Evolutionary conservation across 2,329 filamentous ascomycete species (phyloP).

Genomic region (Iodosphaeria phyllophila): DNA sequence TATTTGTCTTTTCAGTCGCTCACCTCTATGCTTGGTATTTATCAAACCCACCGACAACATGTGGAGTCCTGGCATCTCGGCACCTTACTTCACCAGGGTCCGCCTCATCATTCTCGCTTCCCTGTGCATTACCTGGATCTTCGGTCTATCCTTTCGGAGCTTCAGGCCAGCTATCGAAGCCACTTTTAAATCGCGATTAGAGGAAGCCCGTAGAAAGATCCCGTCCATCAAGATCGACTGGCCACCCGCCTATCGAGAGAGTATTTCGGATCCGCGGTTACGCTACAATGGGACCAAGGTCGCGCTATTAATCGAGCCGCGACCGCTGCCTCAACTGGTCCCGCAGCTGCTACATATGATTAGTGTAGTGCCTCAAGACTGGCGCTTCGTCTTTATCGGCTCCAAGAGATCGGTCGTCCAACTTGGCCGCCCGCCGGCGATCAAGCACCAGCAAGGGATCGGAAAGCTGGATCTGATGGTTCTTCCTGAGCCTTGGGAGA

Average conservation of each 20-base stretch:
- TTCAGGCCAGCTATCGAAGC: slow-evolving; percentile 24
- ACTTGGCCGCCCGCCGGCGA: slow-evolving; percentile 24
- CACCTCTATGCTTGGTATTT: no score
- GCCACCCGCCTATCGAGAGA: slow-evolving; percentile 7
- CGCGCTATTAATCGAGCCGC: slow-evolving; percentile 31
- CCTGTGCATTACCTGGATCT: slow-evolving; percentile 22
- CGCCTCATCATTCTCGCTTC: not conserved
- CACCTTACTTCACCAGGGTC: not conserved
- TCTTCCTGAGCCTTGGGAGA: slow-evolving; percentile 26
- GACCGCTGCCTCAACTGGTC: slow-evolving; percentile 26
- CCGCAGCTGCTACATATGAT: slow-evolving; percentile 33
- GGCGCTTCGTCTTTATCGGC: slow-evolving; percentile 34
- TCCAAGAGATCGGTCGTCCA: slow-evolving; percentile 25
- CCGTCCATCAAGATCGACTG: slow-evolving; percentile 20
- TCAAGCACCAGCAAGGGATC: slow-evolving; percentile 26
- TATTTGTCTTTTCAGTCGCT: no score
- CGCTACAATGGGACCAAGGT: slow-evolving; percentile 29
- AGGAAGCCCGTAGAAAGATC: slow-evolving; percentile 20
- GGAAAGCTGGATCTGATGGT: slow-evolving; percentile 32
- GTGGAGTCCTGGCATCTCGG: no score
- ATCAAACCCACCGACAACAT: no score
- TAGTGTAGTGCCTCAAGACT: slow-evolving; percentile 31
- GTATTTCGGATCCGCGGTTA: slow-evolving; percentile 11
- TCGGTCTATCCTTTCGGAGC: slow-evolving; percentile 22
- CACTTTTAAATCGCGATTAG: slow-evolving; percentile 17